Evolutionary conservation across 108 stramenopile species (phyloP).

Genomic region (Aurantiochytrium sp.): DNA sequence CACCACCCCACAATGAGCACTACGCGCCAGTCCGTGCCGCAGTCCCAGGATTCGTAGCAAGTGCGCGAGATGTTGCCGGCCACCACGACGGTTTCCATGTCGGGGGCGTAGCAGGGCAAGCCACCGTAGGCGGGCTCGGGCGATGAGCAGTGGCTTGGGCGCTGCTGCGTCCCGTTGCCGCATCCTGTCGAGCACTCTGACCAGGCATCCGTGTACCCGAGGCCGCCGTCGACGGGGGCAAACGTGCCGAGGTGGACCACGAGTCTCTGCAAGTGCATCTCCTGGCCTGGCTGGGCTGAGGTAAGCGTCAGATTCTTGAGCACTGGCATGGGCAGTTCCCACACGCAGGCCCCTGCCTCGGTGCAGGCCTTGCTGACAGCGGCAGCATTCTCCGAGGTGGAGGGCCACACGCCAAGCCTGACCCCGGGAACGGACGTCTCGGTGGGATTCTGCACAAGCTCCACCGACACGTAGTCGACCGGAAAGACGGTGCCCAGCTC

Average conservation of each 20-base stretch:
- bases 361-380: background rate
- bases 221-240: background rate
- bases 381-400: background rate
- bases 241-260: background rate
- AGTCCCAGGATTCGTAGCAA: background rate
- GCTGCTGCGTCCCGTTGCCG: background rate
- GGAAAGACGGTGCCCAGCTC: background rate
- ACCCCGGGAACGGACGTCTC: background rate
- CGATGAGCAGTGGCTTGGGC: background rate
- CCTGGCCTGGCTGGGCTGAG: background rate
- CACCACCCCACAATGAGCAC: conserved; percentile 2
- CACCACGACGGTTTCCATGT: background rate
- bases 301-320: background rate
- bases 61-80: background rate
- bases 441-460: background rate
- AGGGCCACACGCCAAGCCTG: background rate
- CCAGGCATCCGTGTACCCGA: background rate
- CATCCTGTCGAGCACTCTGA: background rate
- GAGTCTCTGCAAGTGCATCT: background rate
- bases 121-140: conserved; percentile 4
- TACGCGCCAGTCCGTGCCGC: background rate
- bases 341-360: background rate
- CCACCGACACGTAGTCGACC: background rate
- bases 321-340: background rate
- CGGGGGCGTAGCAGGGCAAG: background rate